These are phyloP conservation scores for Oropetium thomaeum DNA, from an alignment of 176 grass and related monocot species.

Conservation along the genomic window DNA sequence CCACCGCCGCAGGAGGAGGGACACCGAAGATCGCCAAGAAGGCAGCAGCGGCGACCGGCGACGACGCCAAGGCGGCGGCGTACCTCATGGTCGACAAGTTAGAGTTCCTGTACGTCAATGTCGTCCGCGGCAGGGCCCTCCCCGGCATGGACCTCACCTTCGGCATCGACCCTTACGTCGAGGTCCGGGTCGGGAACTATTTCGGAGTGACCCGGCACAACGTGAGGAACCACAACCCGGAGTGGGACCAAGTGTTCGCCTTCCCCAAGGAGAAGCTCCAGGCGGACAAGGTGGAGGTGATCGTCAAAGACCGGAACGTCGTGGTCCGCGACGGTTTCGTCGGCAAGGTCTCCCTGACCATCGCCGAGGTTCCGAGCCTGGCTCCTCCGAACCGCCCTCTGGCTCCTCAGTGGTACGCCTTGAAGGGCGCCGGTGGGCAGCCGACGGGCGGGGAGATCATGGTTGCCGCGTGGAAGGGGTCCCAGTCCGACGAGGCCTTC, in stretches of 20 bases:
- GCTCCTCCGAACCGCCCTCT: neutral
- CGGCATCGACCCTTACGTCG: neutral
- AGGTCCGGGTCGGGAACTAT: slow-evolving; percentile 12
- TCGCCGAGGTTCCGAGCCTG: neutral
- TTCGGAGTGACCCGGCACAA: neutral
- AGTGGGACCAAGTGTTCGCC: slow-evolving; percentile 29
- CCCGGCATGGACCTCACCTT: neutral
- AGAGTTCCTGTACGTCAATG: slow-evolving; percentile 20
- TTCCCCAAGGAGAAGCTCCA: neutral
- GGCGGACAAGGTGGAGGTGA: neutral
- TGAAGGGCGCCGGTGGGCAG: neutral
- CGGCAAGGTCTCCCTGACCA: neutral
- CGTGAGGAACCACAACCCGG: neutral
- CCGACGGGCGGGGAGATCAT: neutral
- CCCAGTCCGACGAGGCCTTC: slow-evolving; percentile 16
- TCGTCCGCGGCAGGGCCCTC: neutral
- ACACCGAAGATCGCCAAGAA: neutral
- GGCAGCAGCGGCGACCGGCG: neutral
- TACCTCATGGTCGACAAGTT: neutral
- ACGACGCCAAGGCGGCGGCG: neutral
- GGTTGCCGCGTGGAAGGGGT: slow-evolving; percentile 16
- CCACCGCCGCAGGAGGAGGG: neutral
- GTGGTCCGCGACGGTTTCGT: neutral
- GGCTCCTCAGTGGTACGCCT: neutral
- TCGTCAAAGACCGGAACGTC: neutral